Evolutionary conservation across 2,329 filamentous ascomycete genomes (phyloP).

Genomic region (Alternaria alternata): DNA sequence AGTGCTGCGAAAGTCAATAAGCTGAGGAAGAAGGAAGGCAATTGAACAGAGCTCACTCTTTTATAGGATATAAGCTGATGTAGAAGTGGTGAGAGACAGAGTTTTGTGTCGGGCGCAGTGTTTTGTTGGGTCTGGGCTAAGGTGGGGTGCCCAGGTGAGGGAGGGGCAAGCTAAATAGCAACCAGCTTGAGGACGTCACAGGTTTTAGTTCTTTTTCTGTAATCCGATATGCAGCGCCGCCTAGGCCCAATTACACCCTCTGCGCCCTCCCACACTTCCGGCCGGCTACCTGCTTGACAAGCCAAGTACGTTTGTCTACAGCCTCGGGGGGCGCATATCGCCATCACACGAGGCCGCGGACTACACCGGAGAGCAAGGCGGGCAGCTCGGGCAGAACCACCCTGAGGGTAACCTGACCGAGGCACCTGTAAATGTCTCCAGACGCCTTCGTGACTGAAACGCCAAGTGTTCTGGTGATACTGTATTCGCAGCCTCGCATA

Average conservation of each 20-base stretch:
- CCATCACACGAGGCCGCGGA: conserved; percentile 32
- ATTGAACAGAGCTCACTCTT: conserved; percentile 28
- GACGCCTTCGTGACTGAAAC: conserved; percentile 5
- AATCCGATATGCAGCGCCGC: conserved; percentile 41
- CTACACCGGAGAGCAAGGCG: conserved; percentile 29
- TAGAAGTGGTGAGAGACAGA: conserved; percentile 29
- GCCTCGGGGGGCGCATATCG: conserved; percentile 31
- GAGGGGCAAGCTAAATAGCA: conserved; percentile 36
- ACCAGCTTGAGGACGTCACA: conserved; percentile 39
- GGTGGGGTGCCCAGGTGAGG: conserved; percentile 36
- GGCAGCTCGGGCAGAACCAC: conserved; percentile 19
- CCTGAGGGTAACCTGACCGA: conserved; percentile 23
- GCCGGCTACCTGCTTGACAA: conserved; percentile 37
- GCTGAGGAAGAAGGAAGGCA: conserved; percentile 11
- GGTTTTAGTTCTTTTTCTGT: conserved; percentile 37
- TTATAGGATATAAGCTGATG: conserved; percentile 30
- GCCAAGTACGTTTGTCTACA: conserved; percentile 30
- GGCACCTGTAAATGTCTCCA: conserved; percentile 11
- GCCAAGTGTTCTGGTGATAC: conserved; percentile 14
- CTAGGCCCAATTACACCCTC: conserved; percentile 40
- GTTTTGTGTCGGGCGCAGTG: conserved; percentile 31
- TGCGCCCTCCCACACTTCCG: conserved; percentile 42
- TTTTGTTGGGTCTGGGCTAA: conserved; percentile 39
- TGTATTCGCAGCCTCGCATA: conserved; percentile 29
- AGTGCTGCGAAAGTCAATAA: conserved; percentile 32